Evolutionary conservation across 2,329 filamentous ascomycete genomes (phyloP).

Genomic region (Diaporthe citriasiana): DNA sequence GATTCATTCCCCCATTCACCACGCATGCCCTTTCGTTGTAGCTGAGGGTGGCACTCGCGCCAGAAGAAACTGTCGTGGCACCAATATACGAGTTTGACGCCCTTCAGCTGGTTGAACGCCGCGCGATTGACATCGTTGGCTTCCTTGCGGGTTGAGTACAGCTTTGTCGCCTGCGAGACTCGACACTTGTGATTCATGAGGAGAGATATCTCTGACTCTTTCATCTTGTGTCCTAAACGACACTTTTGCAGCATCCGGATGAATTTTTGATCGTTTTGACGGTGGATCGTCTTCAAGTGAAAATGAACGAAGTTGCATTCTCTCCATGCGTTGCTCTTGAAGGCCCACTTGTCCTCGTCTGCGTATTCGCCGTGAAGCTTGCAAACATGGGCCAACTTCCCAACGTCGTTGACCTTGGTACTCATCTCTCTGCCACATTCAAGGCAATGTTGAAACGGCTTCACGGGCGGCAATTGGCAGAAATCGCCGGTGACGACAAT

Average conservation of each 20-base stretch:
- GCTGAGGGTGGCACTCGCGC: constrained; percentile 49
- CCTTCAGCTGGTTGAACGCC: constrained; percentile 52
- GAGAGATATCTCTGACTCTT: constrained; percentile 53
- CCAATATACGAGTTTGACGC: constrained; percentile 49
- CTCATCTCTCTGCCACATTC: constrained; percentile 58
- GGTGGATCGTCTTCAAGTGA: constrained; percentile 67
- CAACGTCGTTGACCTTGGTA: constrained; percentile 39
- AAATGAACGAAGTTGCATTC: constrained; percentile 67
- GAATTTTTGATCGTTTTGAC: constrained; percentile 68
- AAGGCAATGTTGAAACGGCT: constrained; percentile 67
- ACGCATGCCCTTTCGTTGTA: constrained; percentile 46
- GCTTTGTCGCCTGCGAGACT: constrained; percentile 58
- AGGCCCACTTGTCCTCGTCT: constrained; percentile 72
- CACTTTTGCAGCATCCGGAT: constrained; percentile 69
- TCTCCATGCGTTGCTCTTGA: constrained; percentile 68
- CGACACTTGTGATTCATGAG: constrained; percentile 61
- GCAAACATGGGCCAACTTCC: constrained; percentile 50
- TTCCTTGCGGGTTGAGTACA: constrained; percentile 59
- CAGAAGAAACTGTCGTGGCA: constrained; percentile 59
- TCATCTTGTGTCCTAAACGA: constrained; percentile 60
- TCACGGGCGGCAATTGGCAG: constrained; percentile 71
- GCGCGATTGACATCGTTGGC: constrained; percentile 53
- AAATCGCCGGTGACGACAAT: constrained; percentile 72
- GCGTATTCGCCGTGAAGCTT: constrained; percentile 53
- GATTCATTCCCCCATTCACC: constrained; percentile 37